phyloP scores from a whole-genome alignment of 2,329 filamentous ascomycete genomes.

The Fusarium brachygibbosum region DNA sequence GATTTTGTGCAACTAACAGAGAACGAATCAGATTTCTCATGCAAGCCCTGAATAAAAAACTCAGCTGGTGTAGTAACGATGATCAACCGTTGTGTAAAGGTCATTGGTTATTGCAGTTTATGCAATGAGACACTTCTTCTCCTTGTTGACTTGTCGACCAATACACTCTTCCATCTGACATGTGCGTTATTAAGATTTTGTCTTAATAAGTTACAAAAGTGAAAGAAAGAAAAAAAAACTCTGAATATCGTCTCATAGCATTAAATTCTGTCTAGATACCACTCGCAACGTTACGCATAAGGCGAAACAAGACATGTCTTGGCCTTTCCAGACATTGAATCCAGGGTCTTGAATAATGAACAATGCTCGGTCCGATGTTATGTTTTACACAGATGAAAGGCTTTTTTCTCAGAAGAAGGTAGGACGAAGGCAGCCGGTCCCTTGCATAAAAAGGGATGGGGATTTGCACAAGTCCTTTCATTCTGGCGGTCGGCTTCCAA shows the following conservation, averaged over 20 bases:
- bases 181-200: neutral
- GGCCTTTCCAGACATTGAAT: neutral
- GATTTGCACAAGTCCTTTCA: slow-evolving; percentile 36
- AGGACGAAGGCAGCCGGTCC: slow-evolving; percentile 1
- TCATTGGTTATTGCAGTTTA: slow-evolving; percentile 23
- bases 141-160: neutral
- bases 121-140: slow-evolving; percentile 3
- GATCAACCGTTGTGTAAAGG: neutral
- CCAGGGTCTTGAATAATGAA: slow-evolving; percentile 1
- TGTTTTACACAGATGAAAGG: slow-evolving; percentile 13
- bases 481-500: slow-evolving; percentile 22
- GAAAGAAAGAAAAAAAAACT: no score
- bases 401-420: neutral
- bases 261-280: neutral
- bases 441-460: slow-evolving; percentile 11
- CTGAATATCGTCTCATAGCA: neutral
- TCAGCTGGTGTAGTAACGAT: slow-evolving; percentile 17
- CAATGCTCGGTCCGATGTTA: neutral
- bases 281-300: slow-evolving; percentile 14
- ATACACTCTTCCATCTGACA: neutral
- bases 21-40: slow-evolving; percentile 32
- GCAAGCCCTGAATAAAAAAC: slow-evolving; percentile 14
- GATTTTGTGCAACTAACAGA: slow-evolving; percentile 35
- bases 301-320: slow-evolving; percentile 40
- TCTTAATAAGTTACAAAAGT: neutral